These are phyloP conservation scores for Globisporangium rhizosaccharum DNA, from an alignment of 352 stramenopile species.

Conservation along the genomic window DNA sequence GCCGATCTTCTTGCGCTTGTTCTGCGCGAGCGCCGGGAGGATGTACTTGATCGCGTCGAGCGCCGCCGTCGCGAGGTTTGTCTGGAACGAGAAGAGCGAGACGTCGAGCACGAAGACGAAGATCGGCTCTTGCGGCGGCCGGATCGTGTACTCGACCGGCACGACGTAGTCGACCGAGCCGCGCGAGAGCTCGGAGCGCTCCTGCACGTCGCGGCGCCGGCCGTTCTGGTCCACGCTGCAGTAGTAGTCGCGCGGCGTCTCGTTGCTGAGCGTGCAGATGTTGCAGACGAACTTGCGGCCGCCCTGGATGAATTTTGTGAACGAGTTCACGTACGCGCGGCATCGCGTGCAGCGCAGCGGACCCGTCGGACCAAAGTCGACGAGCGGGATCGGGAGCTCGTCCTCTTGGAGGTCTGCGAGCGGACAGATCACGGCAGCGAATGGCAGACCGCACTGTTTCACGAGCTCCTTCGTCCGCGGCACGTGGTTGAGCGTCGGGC, in stretches of 20 bases:
- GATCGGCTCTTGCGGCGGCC: slow-evolving; percentile 78
- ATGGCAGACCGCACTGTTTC: slow-evolving; percentile 70
- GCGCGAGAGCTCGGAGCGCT: slow-evolving; percentile 73
- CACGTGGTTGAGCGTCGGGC: slow-evolving; percentile 82
- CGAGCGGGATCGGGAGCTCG: slow-evolving; percentile 75
- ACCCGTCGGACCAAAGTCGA: slow-evolving; percentile 80
- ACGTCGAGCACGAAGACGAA: slow-evolving; percentile 87
- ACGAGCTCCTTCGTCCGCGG: slow-evolving; percentile 67
- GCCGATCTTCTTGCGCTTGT: slow-evolving; percentile 84
- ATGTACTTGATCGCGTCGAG: slow-evolving; percentile 79
- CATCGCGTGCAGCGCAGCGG: slow-evolving; percentile 83
- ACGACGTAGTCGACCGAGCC: slow-evolving; percentile 87
- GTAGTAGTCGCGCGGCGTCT: slow-evolving; percentile 84
- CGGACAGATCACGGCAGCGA: slow-evolving; percentile 79
- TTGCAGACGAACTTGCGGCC: slow-evolving; percentile 87
- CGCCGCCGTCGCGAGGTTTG: slow-evolving; percentile 46
- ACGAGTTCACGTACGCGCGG: slow-evolving; percentile 85
- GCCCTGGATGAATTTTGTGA: slow-evolving; percentile 83
- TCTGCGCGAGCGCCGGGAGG: slow-evolving; percentile 65
- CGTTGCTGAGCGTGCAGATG: slow-evolving; percentile 82
- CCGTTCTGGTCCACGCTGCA: slow-evolving; percentile 85
- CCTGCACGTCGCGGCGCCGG: slow-evolving; percentile 70
- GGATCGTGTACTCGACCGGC: slow-evolving; percentile 74
- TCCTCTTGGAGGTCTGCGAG: slow-evolving; percentile 78
- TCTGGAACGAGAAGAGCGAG: slow-evolving; percentile 81